Evolutionary conservation across 2,329 filamentous ascomycete genomes (phyloP), one percentile per base, ranked within the genome.

Genomic region (Exophiala oligosperma): DNA sequence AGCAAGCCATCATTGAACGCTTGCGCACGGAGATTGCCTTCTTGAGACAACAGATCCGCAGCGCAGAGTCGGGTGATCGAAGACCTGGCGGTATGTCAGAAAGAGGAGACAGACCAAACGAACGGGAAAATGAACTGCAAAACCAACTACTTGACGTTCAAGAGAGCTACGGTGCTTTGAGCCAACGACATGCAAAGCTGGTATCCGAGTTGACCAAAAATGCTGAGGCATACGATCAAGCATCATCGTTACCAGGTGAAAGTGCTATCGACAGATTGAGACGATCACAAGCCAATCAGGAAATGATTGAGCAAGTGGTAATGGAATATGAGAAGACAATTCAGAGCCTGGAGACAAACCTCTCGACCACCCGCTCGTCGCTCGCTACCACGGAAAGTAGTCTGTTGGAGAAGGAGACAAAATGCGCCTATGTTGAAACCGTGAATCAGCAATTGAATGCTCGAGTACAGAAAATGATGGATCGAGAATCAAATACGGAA

Each of bases 241-340:
- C 72, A 11, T 85, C 87, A 43, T 83, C 87, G 52, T 82, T 85
- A 11, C 78, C 87, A 14, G 90, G 87, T 54, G 91, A 93, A 70
- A 90, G 81, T 66, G 91, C 92, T 0, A 88, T 92, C 24, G 92
- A 97, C 71, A 84, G 94, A 53, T 77, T 97, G 64, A 95, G 97
- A 71, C 87, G 94, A 41, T 99, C 95, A 17, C 96, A 95, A 71
- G 95, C 91, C 0, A 97, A 99, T 71, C 92, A 93, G 1, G 89
- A 96, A 71, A 93, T 93, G 28, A 93, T 99, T 21, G 94, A 99
- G 69, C 90, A 96, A 70, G 91, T 99, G 23, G 91, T 99, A 2
- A 79, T 97, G 49, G 94, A 99, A 74, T 99, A 99, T 71, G 95
- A 99, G 73, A 97, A 96, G 81, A 99, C 95, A 0, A 99, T 99